These are phyloP conservation scores for Trypanosoma brucei DNA, from an alignment of 208 protist species.

Conservation along the genomic window DNA sequence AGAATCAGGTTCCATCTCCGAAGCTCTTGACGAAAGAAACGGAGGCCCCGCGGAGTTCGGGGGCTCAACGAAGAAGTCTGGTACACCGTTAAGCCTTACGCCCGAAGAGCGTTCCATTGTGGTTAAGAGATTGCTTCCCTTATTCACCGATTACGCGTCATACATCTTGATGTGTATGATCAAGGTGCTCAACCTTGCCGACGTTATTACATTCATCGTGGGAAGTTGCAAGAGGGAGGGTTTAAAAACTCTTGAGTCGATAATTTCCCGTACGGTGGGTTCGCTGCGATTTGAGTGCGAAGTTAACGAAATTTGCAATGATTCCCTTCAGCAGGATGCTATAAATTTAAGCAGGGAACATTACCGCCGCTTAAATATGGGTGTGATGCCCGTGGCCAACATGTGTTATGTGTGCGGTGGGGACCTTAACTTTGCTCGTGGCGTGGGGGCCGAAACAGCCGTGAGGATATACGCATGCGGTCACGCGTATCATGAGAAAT, in stretches of 20 bases:
- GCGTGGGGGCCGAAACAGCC: slow-evolving; percentile 8
- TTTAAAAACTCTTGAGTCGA: slow-evolving; percentile 57
- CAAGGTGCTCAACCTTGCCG: slow-evolving; percentile 37
- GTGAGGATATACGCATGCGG: slow-evolving; percentile 73
- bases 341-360: slow-evolving; percentile 31
- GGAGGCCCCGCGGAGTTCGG: slow-evolving; percentile 11
- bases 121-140: slow-evolving; percentile 37
- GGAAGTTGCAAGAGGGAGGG: slow-evolving; percentile 42
- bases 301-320: slow-evolving; percentile 40
- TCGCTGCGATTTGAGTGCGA: slow-evolving; percentile 56
- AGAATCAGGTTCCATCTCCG: slow-evolving; percentile 1
- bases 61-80: not conserved
- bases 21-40: slow-evolving; percentile 23
- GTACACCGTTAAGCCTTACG: slow-evolving; percentile 10
- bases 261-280: slow-evolving; percentile 57
- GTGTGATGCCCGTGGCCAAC: slow-evolving; percentile 46
- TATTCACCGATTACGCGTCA: slow-evolving; percentile 55
- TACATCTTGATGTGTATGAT: slow-evolving; percentile 49
- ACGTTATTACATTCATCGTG: slow-evolving; percentile 47
- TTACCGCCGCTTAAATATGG: slow-evolving; percentile 38
- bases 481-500: slow-evolving; percentile 66
- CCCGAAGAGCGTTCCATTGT: slow-evolving; percentile 13
- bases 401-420: slow-evolving; percentile 53
- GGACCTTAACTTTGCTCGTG: slow-evolving; percentile 19
- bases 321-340: slow-evolving; percentile 46